Evolutionary conservation across 345 rosid genomes (phyloP).

Genomic region (Corymbia maculata): DNA sequence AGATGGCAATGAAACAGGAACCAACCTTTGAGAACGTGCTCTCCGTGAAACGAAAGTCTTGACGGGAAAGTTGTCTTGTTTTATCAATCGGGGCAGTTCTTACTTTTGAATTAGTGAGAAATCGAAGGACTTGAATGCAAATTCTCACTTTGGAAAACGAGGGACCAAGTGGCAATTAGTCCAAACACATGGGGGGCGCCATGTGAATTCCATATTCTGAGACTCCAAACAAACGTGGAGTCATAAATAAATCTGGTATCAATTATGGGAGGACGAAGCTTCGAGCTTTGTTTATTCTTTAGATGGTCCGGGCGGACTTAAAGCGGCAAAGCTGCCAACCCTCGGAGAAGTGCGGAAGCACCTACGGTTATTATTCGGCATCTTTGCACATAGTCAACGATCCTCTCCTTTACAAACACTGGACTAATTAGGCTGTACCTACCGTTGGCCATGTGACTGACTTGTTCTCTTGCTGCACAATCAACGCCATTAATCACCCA

Average conservation of each 20-base stretch:
- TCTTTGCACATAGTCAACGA: background rate
- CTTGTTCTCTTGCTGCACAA: background rate
- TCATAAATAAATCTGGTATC: background rate
- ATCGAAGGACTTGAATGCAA: background rate
- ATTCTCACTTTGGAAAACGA: background rate
- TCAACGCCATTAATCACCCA: background rate
- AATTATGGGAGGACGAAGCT: background rate
- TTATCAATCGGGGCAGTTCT: background rate
- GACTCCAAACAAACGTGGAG: background rate
- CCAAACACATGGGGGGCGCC: background rate
- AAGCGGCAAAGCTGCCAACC: background rate
- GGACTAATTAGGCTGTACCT: background rate
- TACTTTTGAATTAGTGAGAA: background rate
- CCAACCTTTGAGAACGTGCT: background rate
- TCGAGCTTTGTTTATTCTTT: background rate
- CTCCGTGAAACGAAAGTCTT: background rate
- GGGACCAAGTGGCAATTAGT: background rate
- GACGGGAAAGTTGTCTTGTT: background rate
- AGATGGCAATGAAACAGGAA: background rate
- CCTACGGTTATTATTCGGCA: background rate
- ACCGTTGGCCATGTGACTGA: background rate
- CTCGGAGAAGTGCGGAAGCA: background rate
- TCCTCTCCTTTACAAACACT: background rate
- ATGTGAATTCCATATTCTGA: background rate
- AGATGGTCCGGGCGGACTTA: background rate